Percentiles rank a stretch among this genome's conserved stretches.
Evolutionary conservation across 495 filamentous ascomycete genomes (phyloP).

Genomic region (Gamarada debralockiae): DNA sequence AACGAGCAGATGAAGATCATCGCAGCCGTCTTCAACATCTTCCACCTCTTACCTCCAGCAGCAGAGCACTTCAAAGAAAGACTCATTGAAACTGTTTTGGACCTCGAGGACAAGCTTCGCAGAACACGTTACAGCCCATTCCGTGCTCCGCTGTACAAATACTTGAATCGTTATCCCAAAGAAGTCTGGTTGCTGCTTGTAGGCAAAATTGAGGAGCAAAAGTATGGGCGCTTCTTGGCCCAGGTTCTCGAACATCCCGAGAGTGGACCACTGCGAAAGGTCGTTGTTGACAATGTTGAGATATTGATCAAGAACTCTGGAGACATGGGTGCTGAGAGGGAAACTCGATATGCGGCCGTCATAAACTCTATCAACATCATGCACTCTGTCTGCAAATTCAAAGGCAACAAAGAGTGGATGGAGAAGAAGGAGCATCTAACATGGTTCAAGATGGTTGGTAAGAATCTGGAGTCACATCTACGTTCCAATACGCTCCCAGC

Average conservation of each 20-base stretch:
- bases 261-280: conserved; percentile 69
- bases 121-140: conserved; percentile 94
- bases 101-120: conserved; percentile 80
- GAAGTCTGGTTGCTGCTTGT: conserved; percentile 80
- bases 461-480: conserved; percentile 68
- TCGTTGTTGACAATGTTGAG: conserved; percentile 69
- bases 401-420: conserved; percentile 65
- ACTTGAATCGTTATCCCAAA: conserved; percentile 86
- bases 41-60: conserved; percentile 85
- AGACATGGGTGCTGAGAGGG: conserved; percentile 54
- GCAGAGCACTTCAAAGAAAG: conserved; percentile 87
- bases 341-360: conserved; percentile 60
- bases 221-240: conserved; percentile 90
- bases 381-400: conserved; percentile 63
- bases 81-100: conserved; percentile 82
- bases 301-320: conserved; percentile 62
- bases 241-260: conserved; percentile 79
- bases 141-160: conserved; percentile 86
- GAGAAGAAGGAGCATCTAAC: conserved; percentile 67
- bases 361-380: conserved; percentile 88
- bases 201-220: conserved; percentile 70
- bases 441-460: conserved; percentile 69
- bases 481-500: conserved; percentile 64
- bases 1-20: conserved; percentile 88
- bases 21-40: conserved; percentile 90